Percentiles rank a stretch among this genome's conserved stretches.
phyloP scores from a whole-genome alignment of 202 grass and related monocot genomes.

The Bolboschoenoplectus hybrid region DNA sequence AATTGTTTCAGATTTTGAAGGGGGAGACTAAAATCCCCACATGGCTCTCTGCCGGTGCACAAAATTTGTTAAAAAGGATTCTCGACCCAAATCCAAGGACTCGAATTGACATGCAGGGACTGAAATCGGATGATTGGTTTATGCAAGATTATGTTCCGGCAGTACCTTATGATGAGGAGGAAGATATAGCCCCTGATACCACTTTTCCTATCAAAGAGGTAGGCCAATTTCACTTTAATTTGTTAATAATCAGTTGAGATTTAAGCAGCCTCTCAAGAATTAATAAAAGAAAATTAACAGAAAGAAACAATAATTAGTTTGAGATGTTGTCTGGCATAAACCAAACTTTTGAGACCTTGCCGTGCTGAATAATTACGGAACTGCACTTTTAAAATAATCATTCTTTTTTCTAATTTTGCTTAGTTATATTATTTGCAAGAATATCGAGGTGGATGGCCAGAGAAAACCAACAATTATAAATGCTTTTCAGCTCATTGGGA shows the following conservation, averaged over 20 bases:
- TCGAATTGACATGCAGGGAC: conserved; percentile 58
- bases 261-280: neutral
- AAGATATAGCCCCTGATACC: conserved; percentile 43
- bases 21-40: conserved; percentile 72
- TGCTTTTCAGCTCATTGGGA: conserved; percentile 96
- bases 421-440: conserved; percentile 52
- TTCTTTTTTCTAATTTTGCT: neutral
- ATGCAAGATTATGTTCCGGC: conserved; percentile 58
- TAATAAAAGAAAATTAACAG: neutral
- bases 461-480: conserved; percentile 67
- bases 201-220: conserved; percentile 63
- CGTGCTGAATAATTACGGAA: neutral
- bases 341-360: neutral
- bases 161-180: conserved; percentile 60
- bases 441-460: conserved; percentile 39
- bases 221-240: neutral
- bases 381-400: neutral
- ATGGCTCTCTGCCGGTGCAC: conserved; percentile 64
- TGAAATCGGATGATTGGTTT: conserved; percentile 82
- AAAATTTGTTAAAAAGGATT: conserved; percentile 64
- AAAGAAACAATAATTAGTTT: neutral
- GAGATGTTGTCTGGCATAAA: neutral
- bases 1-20: conserved; percentile 67
- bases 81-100: conserved; percentile 80
- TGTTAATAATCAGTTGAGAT: neutral